phyloP scores from a whole-genome alignment of 345 rosid species.

The Syzygium jambos region DNA sequence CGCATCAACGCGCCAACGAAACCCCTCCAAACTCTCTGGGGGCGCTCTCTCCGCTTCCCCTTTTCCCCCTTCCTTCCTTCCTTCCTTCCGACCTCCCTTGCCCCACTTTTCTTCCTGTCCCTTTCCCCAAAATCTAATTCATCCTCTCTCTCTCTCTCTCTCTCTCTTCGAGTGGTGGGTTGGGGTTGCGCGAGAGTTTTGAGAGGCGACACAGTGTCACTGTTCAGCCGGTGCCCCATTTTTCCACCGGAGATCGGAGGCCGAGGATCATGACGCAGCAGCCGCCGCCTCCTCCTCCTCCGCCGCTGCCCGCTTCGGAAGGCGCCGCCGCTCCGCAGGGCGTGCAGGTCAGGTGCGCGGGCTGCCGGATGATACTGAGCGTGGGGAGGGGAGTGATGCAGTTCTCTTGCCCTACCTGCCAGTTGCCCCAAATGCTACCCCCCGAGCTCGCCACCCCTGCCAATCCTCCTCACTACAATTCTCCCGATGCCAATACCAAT shows the following conservation, averaged over 20 bases:
- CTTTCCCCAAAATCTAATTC: neutral
- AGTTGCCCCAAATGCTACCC: slow-evolving; percentile 91
- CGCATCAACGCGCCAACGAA: slow-evolving; percentile 5
- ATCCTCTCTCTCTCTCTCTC: too few relatives aligned
- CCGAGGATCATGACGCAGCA: slow-evolving; percentile 16
- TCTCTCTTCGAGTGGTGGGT: neutral
- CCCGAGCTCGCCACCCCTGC: slow-evolving; percentile 61
- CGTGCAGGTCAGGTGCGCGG: slow-evolving; percentile 92
- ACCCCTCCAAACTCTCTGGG: neutral
- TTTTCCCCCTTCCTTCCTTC: neutral
- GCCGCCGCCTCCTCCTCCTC: slow-evolving; percentile 57
- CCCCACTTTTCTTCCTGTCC: neutral
- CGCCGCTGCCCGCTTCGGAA: slow-evolving; percentile 9
- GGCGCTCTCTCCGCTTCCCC: neutral
- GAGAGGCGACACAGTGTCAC: neutral
- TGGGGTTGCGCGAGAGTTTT: neutral
- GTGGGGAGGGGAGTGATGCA: slow-evolving; percentile 64
- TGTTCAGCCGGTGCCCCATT: neutral
- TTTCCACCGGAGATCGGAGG: neutral
- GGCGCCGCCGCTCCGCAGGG: slow-evolving; percentile 22
- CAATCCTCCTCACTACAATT: neutral
- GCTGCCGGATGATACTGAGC: slow-evolving; percentile 72
- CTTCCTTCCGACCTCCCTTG: neutral
- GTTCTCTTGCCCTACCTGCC: slow-evolving; percentile 81
- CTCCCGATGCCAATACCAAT: slow-evolving; percentile 16